Evolutionary conservation across 2,329 filamentous ascomycete species (phyloP).

Genomic region (Fusarium anguioides): DNA sequence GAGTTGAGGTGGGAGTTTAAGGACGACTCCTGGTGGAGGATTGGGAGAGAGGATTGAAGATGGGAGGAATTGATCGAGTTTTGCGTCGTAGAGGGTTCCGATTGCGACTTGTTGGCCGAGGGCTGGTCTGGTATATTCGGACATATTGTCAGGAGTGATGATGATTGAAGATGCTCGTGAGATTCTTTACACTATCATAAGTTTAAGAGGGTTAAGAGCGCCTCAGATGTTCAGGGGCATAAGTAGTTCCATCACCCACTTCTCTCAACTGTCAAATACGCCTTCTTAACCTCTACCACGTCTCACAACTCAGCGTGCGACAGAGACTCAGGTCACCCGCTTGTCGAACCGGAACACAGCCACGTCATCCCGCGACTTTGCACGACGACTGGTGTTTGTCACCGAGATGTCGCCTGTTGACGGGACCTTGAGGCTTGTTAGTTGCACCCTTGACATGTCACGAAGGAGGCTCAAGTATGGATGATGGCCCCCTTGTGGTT

Average conservation of each 20-base stretch:
- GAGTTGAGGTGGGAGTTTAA: neutral
- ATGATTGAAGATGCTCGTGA: accelerated
- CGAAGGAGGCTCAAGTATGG: accelerated
- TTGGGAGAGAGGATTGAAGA: constrained; percentile 1
- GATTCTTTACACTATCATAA: too few species aligned
- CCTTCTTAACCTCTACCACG: neutral
- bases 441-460: neutral
- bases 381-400: neutral
- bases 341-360: neutral
- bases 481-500: too few species aligned
- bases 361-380: neutral
- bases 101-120: constrained; percentile 21
- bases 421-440: accelerated
- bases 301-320: neutral
- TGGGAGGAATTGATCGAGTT: constrained; percentile 15
- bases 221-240: neutral
- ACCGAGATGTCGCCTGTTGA: constrained; percentile 6
- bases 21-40: neutral
- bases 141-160: neutral
- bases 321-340: neutral
- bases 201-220: neutral
- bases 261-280: accelerated
- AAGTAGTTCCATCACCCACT: neutral
- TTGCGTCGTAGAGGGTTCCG: constrained; percentile 32
- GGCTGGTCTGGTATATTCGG: neutral